phyloP scores from a whole-genome alignment of 768 basidiomycete genomes.

The Trametes elegans region DNA sequence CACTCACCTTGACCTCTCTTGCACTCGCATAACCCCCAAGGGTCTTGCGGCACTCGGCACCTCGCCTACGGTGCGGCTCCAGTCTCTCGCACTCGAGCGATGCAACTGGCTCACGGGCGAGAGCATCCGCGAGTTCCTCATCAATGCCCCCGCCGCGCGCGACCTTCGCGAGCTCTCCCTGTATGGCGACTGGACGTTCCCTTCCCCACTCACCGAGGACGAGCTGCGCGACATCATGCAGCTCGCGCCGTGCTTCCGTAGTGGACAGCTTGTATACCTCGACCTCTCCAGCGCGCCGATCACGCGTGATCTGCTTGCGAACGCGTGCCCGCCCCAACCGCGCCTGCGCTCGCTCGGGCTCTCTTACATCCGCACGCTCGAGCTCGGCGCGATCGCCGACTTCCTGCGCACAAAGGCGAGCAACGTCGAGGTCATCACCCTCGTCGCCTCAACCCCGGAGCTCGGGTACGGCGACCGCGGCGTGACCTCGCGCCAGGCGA shows the following conservation, averaged over 20 bases:
- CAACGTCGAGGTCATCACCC: constrained; percentile 83
- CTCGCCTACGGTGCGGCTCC: constrained; percentile 64
- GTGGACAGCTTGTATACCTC: constrained; percentile 76
- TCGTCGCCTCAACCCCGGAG: constrained; percentile 75
- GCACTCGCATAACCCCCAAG: constrained; percentile 77
- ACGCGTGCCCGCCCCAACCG: constrained; percentile 60
- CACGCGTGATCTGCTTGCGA: constrained; percentile 49
- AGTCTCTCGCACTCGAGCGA: constrained; percentile 79
- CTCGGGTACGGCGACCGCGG: constrained; percentile 49
- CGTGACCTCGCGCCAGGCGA: constrained; percentile 60
- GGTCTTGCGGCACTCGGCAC: constrained; percentile 66
- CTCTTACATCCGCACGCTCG: constrained; percentile 76
- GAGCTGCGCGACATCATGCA: constrained; percentile 69
- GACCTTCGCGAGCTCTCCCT: constrained; percentile 78
- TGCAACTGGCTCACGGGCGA: constrained; percentile 83
- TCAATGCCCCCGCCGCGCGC: constrained; percentile 60
- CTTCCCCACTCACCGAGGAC: constrained; percentile 62
- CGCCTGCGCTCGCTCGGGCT: constrained; percentile 85
- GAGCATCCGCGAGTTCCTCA: constrained; percentile 71
- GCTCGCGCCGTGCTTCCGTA: constrained; percentile 75
- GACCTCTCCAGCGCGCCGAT: constrained; percentile 86
- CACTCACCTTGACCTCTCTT: constrained; percentile 88
- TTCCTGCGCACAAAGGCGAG: constrained; percentile 69
- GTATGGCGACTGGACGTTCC: constrained; percentile 85
- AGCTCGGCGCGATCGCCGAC: constrained; percentile 58